Evolutionary conservation across 2,329 filamentous ascomycete genomes (phyloP).

Genomic region (Chrysoporthe puriensis): DNA sequence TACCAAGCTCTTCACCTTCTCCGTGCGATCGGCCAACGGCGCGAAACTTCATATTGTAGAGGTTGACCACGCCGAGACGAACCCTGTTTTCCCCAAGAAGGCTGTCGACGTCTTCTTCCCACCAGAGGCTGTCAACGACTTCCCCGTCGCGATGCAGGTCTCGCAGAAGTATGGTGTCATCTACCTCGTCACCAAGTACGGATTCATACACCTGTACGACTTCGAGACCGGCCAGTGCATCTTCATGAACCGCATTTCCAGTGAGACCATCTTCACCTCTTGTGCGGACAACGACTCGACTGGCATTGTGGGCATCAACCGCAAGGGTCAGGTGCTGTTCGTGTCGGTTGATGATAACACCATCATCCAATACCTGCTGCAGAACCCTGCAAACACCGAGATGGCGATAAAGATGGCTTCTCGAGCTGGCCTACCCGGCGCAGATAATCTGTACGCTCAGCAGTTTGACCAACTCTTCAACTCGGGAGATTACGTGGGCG

Average conservation of each 20-base stretch:
- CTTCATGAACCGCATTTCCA: constrained; percentile 99
- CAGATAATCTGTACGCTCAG: constrained; percentile 88
- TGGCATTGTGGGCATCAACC: constrained; percentile 93
- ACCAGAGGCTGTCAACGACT: constrained; percentile 91
- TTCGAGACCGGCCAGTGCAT: constrained; percentile 93
- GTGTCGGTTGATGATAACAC: constrained; percentile 91
- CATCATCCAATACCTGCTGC: constrained; percentile 91
- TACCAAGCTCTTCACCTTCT: constrained; percentile 96
- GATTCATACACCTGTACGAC: constrained; percentile 98
- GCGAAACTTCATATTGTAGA: constrained; percentile 96
- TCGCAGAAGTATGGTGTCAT: constrained; percentile 96
- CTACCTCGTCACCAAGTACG: constrained; percentile 97
- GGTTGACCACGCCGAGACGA: constrained; percentile 89
- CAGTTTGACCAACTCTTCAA: constrained; percentile 89
- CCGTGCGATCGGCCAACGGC: constrained; percentile 84
- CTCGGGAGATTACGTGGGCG: constrained; percentile 80
- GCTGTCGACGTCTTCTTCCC: constrained; percentile 98
- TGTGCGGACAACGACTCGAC: constrained; percentile 80
- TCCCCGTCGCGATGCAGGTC: constrained; percentile 96
- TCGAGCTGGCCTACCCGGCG: constrained; percentile 88
- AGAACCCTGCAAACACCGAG: constrained; percentile 92
- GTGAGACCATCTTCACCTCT: constrained; percentile 98
- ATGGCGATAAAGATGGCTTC: constrained; percentile 97
- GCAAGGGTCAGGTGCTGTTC: constrained; percentile 94
- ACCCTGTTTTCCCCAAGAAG: constrained; percentile 91